Percentiles rank a stretch among this genome's conserved stretches.
Conservation (phyloP, 352 stramenopile species). For the Globisporangium splendens region DNA sequence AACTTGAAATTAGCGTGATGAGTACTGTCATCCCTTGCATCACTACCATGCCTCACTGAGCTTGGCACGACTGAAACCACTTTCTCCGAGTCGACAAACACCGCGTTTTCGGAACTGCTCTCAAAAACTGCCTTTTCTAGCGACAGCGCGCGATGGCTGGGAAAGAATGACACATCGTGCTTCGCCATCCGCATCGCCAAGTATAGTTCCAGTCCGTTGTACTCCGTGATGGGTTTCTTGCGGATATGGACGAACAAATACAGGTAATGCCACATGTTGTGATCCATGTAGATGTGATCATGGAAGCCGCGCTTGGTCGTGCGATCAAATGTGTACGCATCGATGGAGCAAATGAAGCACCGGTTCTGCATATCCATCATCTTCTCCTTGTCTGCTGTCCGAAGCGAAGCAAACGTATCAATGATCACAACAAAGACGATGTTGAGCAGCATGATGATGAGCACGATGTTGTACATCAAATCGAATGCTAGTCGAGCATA, state of each 20-base stretch:
- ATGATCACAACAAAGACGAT: conserved; percentile 80
- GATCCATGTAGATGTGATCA: conserved; percentile 66
- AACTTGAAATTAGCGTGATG: not conserved
- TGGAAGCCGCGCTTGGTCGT: conserved; percentile 66
- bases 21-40: not conserved
- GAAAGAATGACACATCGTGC: conserved; percentile 75
- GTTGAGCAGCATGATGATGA: conserved; percentile 76
- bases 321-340: conserved; percentile 75
- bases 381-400: conserved; percentile 60
- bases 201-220: conserved; percentile 78
- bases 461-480: conserved; percentile 61
- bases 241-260: conserved; percentile 78
- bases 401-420: conserved; percentile 75
- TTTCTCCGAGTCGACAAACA: not conserved
- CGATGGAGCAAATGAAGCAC: conserved; percentile 81
- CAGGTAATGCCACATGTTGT: conserved; percentile 85
- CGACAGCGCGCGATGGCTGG: conserved; percentile 51
- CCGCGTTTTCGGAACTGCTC: not conserved
- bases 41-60: conserved; percentile 2
- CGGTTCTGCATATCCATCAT: conserved; percentile 61
- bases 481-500: conserved; percentile 65
- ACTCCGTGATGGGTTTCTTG: conserved; percentile 75
- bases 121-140: conserved; percentile 27
- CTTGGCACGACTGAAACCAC: conserved; percentile 12
- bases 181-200: conserved; percentile 76